Evolutionary conservation across 768 basidiomycete genomes (phyloP).

Genomic region (Auriculariales sp.): DNA sequence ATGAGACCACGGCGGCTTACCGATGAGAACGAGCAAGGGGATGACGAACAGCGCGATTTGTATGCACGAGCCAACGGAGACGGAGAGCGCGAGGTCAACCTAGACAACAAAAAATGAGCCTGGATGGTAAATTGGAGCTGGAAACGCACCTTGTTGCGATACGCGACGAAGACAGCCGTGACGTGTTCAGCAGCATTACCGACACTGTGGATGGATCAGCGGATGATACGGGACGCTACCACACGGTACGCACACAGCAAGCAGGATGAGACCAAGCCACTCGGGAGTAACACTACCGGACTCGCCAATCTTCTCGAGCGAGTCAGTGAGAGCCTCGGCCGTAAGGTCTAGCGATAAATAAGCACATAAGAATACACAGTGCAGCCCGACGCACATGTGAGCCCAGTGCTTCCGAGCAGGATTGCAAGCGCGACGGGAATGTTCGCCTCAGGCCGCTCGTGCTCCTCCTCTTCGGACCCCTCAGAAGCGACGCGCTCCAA

Average conservation of each 20-base stretch:
- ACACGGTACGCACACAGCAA: too few species aligned
- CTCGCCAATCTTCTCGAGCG: constrained; percentile 59
- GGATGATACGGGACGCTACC: too few species aligned
- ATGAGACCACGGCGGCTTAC: not conserved
- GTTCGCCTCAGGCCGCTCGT: constrained; percentile 44
- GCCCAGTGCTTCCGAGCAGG: constrained; percentile 46
- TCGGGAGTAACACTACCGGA: constrained; percentile 47
- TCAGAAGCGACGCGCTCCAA: constrained; percentile 8
- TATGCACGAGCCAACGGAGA: constrained; percentile 19
- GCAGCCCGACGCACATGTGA: constrained; percentile 19
- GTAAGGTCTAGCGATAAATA: constrained; percentile 36
- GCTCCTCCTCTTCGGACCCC: constrained; percentile 23
- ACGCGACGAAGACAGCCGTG: constrained; percentile 79
- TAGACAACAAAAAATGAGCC: not conserved
- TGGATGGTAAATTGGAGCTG: constrained; percentile 1
- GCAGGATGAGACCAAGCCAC: constrained; percentile 79
- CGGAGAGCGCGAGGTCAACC: not conserved
- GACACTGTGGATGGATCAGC: constrained; percentile 85
- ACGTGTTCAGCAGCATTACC: constrained; percentile 87
- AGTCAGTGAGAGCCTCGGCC: constrained; percentile 60
- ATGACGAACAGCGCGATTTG: constrained; percentile 80
- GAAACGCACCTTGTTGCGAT: not conserved
- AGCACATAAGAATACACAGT: not conserved
- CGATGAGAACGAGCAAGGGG: constrained; percentile 34
- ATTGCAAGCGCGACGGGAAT: constrained; percentile 40